Conservation (phyloP, 257 asterid species). For the Thymus quinquecostatus region DNA sequence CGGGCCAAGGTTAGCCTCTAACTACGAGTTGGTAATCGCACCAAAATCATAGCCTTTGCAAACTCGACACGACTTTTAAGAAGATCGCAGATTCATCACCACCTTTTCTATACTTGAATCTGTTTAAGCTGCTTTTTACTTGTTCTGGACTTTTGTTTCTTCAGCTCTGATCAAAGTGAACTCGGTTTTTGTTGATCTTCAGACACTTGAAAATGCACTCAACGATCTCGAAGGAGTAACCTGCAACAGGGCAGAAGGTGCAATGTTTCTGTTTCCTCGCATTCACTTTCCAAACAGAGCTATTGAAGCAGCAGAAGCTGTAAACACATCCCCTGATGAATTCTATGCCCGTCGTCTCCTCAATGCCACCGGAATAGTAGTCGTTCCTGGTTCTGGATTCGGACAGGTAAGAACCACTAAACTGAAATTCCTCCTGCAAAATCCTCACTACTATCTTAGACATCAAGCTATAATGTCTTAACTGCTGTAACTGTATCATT, state of each 20-base stretch:
- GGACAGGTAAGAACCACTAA: slow-evolving; percentile 61
- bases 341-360: slow-evolving; percentile 78
- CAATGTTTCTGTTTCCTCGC: slow-evolving; percentile 93
- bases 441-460: too few species aligned
- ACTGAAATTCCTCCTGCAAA: neutral
- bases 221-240: slow-evolving; percentile 85
- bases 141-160: neutral
- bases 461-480: too few species aligned
- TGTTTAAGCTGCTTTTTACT: too few species aligned
- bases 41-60: too few species aligned
- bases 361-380: slow-evolving; percentile 85
- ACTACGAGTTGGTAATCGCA: neutral
- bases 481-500: neutral
- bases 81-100: too few species aligned
- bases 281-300: slow-evolving; percentile 78
- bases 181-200: slow-evolving; percentile 15
- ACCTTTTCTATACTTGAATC: neutral
- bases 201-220: slow-evolving; percentile 89
- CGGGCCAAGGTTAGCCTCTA: slow-evolving; percentile 83
- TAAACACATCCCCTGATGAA: slow-evolving; percentile 71
- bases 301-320: slow-evolving; percentile 80
- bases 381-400: slow-evolving; percentile 98
- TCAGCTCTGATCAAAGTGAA: too few species aligned
- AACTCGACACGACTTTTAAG: too few species aligned
- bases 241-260: slow-evolving; percentile 98